A percentile compares a stretch with the other conserved stretches of the same genome.
These are phyloP conservation scores for Neurospora sp. DNA, from an alignment of 2,329 filamentous ascomycete species.

Conservation along the genomic window DNA sequence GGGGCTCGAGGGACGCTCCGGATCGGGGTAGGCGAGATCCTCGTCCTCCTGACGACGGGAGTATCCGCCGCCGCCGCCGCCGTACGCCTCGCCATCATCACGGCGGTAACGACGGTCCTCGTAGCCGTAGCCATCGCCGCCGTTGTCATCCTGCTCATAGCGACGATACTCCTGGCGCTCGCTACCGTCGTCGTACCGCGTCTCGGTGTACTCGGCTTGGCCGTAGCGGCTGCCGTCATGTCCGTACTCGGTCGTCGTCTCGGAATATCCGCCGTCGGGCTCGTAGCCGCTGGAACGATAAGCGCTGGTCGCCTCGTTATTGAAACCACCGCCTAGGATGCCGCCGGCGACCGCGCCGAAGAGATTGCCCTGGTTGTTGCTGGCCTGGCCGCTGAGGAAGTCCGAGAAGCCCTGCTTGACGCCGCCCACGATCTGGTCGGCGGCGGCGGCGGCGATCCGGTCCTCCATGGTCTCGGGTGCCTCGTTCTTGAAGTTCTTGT, in stretches of 20 bases:
- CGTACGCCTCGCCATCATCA: constrained; percentile 11
- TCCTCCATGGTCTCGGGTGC: constrained; percentile 41
- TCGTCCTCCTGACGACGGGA: constrained; percentile 7
- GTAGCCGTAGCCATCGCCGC: constrained; percentile 19
- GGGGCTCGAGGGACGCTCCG: constrained; percentile 6
- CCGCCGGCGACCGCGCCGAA: constrained; percentile 55
- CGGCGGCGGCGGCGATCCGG: constrained; percentile 45
- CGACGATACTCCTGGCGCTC: constrained; percentile 32
- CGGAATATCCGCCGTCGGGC: constrained; percentile 50
- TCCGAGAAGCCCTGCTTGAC: constrained; percentile 42
- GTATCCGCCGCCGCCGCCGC: background rate
- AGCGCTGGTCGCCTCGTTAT: constrained; percentile 39
- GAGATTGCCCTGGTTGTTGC: constrained; percentile 55
- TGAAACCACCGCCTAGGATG: constrained; percentile 38
- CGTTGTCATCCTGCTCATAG: constrained; percentile 2
- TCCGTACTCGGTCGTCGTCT: constrained; percentile 52
- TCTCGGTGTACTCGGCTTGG: constrained; percentile 50
- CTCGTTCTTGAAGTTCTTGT: constrained; percentile 46
- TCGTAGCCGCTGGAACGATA: constrained; percentile 39
- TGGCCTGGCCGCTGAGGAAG: constrained; percentile 36
- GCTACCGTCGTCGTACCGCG: constrained; percentile 40
- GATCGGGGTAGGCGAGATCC: constrained; percentile 9
- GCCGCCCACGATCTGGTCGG: constrained; percentile 46
- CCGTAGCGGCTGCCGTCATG: constrained; percentile 47
- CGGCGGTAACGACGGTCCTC: constrained; percentile 6